Evolutionary conservation across 331 rosid species (phyloP).

Genomic region (Arachis monticola): DNA sequence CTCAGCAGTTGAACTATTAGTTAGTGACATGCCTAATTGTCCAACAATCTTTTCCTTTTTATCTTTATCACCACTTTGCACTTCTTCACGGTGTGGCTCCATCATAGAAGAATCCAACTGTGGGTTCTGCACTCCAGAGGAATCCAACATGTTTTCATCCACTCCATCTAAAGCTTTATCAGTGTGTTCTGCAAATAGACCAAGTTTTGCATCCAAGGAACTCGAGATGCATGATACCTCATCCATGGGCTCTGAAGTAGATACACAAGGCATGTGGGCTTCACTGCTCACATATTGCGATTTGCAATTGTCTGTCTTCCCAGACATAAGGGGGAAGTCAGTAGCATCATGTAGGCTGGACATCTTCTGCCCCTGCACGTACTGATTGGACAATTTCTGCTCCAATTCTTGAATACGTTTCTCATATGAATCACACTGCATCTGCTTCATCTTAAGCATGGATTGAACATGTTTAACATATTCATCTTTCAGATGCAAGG

Average conservation of each 20-base stretch:
- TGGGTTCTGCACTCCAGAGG: constrained; percentile 65
- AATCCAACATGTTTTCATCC: constrained; percentile 96
- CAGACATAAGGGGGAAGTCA: constrained; percentile 56
- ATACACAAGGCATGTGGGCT: constrained; percentile 57
- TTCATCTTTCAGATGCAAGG: constrained; percentile 88
- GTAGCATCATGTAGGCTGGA: constrained; percentile 53
- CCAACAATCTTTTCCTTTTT: constrained; percentile 67
- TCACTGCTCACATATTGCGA: constrained; percentile 55
- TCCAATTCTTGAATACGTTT: constrained; percentile 94
- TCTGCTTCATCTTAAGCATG: constrained; percentile 78
- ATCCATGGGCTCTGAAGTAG: constrained; percentile 85
- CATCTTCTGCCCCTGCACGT: constrained; percentile 65
- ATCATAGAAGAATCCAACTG: constrained; percentile 86
- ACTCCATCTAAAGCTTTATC: constrained; percentile 69
- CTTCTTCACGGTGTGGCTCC: constrained; percentile 80
- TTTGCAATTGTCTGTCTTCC: constrained; percentile 58
- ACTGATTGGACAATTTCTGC: constrained; percentile 80
- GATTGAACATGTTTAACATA: constrained; percentile 70
- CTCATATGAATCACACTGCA: constrained; percentile 79
- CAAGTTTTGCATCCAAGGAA: constrained; percentile 79
- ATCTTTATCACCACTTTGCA: constrained; percentile 58
- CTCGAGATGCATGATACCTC: constrained; percentile 93
- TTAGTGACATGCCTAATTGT: constrained; percentile 79
- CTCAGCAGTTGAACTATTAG: constrained; percentile 97
- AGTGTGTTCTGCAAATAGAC: constrained; percentile 58